phyloP scores from a whole-genome alignment of 306 rosid species.

The Cucurbita argyrosperma region DNA sequence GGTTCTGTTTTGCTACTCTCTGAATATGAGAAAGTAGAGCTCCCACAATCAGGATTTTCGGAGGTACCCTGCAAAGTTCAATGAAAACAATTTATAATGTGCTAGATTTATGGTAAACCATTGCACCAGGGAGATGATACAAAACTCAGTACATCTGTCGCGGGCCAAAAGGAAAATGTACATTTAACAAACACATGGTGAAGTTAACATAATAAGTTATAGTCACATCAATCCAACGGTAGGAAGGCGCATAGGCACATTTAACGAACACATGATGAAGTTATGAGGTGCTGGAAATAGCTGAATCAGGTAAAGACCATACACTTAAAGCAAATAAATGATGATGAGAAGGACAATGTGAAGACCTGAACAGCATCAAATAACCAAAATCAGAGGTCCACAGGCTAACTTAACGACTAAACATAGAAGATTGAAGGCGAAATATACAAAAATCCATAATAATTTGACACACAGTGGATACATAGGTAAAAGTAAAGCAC shows the following conservation, averaged over 20 bases:
- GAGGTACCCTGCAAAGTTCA: slow-evolving; percentile 61
- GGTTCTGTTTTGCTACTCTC: slow-evolving; percentile 70
- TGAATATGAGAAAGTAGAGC: slow-evolving; percentile 41
- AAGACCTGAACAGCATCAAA: neutral
- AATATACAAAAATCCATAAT: neutral
- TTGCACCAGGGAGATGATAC: slow-evolving; percentile 1
- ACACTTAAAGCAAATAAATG: neutral
- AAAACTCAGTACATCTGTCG: slow-evolving; percentile 47
- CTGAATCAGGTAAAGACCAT: neutral
- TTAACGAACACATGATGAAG: neutral
- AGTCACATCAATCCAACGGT: neutral
- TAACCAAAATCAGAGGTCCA: neutral
- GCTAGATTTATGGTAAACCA: neutral
- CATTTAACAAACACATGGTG: no score
- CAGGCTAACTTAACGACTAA: neutral
- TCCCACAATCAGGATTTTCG: slow-evolving; percentile 35
- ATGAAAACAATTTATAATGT: neutral
- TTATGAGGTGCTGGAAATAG: neutral
- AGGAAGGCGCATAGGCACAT: neutral
- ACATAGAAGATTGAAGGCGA: neutral
- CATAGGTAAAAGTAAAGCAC: neutral
- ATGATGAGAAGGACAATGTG: neutral
- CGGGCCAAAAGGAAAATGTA: slow-evolving; percentile 28
- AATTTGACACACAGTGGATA: neutral
- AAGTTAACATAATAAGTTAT: neutral